Conservation (phyloP, 805 yeast genomes). For the Starmerella scarabaei region DNA sequence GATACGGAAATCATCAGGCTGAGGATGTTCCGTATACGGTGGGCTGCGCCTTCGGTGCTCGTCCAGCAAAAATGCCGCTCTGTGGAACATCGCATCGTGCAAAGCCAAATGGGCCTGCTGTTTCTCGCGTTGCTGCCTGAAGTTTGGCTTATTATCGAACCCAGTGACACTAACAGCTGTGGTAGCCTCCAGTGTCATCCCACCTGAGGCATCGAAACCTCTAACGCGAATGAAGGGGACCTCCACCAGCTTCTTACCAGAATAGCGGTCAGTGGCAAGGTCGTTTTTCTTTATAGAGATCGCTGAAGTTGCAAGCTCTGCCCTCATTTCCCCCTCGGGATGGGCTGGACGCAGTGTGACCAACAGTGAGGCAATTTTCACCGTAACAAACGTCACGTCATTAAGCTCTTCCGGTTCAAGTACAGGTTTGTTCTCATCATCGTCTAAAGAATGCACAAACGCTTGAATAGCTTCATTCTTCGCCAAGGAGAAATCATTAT, state of each 20-base stretch:
- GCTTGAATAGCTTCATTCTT: slow-evolving; percentile 33
- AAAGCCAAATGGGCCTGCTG: slow-evolving; percentile 55
- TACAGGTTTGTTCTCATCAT: slow-evolving; percentile 62
- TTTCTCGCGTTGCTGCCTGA: slow-evolving; percentile 32
- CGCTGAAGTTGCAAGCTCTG: slow-evolving; percentile 22
- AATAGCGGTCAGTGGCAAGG: slow-evolving; percentile 52
- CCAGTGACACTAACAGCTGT: slow-evolving; percentile 52
- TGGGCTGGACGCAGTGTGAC: slow-evolving; percentile 5
- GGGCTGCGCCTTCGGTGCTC: neutral
- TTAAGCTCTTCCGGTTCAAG: slow-evolving; percentile 42
- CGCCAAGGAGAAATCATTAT: slow-evolving; percentile 33
- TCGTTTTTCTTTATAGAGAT: slow-evolving; percentile 44
- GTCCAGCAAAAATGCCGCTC: slow-evolving; percentile 56
- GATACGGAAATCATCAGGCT: slow-evolving; percentile 4
- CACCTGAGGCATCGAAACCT: slow-evolving; percentile 20
- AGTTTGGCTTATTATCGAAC: slow-evolving; percentile 42
- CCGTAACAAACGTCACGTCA: slow-evolving; percentile 57
- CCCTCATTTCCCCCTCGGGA: neutral
- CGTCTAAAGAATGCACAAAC: slow-evolving; percentile 51
- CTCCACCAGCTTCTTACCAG: slow-evolving; percentile 38
- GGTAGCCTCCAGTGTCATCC: slow-evolving; percentile 26
- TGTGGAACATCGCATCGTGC: slow-evolving; percentile 75
- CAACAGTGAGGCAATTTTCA: slow-evolving; percentile 34
- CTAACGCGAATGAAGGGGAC: slow-evolving; percentile 37
- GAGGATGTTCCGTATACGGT: slow-evolving; percentile 7